Conservation (phyloP, 208 protist species). For the Crithidia thermophila region DNA sequence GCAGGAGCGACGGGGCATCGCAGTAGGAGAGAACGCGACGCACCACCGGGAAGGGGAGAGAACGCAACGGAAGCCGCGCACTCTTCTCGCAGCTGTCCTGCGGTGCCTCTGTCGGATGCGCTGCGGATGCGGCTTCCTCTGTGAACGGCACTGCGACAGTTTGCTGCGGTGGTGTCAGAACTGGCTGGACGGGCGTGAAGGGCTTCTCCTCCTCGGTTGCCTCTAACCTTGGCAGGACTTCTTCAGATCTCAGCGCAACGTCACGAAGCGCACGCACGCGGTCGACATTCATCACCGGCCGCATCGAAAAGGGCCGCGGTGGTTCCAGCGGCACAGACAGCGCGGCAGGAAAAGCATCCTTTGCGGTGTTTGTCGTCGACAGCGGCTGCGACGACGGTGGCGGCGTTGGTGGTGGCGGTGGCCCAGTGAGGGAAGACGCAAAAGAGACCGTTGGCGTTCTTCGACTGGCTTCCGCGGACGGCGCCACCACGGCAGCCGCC, state of each 20-base stretch:
- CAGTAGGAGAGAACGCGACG: conserved; percentile 42
- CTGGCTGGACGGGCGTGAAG: too few relatives aligned
- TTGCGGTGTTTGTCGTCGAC: too few relatives aligned
- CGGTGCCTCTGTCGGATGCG: too few relatives aligned
- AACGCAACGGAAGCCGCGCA: conserved; percentile 17
- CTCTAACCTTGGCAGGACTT: neutral
- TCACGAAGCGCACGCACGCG: neutral
- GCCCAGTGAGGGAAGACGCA: neutral
- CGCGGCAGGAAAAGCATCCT: too few relatives aligned
- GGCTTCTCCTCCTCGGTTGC: conserved; percentile 1
- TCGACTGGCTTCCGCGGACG: too few relatives aligned
- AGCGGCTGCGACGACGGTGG: too few relatives aligned
- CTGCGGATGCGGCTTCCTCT: too few relatives aligned
- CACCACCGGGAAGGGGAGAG: conserved; percentile 45
- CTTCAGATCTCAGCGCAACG: neutral
- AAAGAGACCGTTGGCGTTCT: neutral
- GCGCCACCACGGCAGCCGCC: neutral
- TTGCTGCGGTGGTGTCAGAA: too few relatives aligned
- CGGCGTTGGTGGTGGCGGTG: too few relatives aligned
- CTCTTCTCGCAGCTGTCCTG: too few relatives aligned
- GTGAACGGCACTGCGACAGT: too few relatives aligned
- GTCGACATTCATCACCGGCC: neutral
- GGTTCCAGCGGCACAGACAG: too few relatives aligned
- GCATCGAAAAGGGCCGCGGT: neutral
- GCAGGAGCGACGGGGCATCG: conserved; percentile 27